A percentile compares a stretch with the other conserved stretches of the same genome.
These are phyloP conservation scores for Sphaerobolus stellatus DNA, from an alignment of 1,284 basidiomycete species.

Conservation along the genomic window DNA sequence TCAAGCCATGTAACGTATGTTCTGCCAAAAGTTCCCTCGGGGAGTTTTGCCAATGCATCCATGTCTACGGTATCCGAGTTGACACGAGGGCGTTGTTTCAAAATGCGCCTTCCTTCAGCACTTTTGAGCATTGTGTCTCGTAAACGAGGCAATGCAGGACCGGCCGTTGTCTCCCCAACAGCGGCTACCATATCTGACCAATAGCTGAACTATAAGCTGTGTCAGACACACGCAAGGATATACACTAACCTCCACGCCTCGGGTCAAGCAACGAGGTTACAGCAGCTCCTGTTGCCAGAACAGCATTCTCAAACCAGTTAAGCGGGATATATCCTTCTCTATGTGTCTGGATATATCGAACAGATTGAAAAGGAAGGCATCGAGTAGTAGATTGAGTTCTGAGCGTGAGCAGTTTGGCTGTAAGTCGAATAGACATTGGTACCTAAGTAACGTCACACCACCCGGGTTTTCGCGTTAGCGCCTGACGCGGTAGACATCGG, in stretches of 20 bases:
- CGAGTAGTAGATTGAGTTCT: background rate
- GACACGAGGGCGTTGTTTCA: constrained; percentile 83
- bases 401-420: too few species aligned
- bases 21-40: constrained; percentile 82
- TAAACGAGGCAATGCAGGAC: constrained; percentile 76
- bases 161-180: constrained; percentile 87
- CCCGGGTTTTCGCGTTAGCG: too few species aligned
- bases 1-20: constrained; percentile 93
- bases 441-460: too few species aligned
- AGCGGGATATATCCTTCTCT: constrained; percentile 84
- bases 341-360: constrained; percentile 17
- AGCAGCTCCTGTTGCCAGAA: constrained; percentile 86
- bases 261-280: constrained; percentile 84
- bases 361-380: background rate
- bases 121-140: constrained; percentile 79
- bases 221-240: constrained; percentile 7
- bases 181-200: constrained; percentile 87
- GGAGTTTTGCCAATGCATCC: constrained; percentile 60
- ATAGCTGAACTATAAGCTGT: constrained; percentile 11
- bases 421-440: too few species aligned
- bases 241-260: constrained; percentile 72
- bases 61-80: constrained; percentile 80
- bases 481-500: too few species aligned
- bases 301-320: constrained; percentile 76
- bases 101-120: constrained; percentile 77